A percentile compares a stretch with the other conserved stretches of the same genome.
Evolutionary conservation across 352 stramenopile species (phyloP).

Genomic region (Salisapilia sapeloensis): DNA sequence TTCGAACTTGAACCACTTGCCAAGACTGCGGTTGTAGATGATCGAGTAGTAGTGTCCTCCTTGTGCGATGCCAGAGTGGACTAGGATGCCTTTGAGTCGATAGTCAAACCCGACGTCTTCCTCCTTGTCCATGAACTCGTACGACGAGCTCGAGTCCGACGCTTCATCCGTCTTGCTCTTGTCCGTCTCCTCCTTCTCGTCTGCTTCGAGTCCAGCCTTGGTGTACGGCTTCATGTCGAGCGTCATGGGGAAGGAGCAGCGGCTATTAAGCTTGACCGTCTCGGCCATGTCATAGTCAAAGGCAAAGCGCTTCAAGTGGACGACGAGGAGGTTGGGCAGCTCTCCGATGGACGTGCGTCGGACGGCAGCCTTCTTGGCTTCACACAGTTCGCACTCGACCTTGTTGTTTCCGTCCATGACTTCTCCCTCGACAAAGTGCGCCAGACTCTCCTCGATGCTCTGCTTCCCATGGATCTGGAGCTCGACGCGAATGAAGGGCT

Average conservation of each 20-base stretch:
- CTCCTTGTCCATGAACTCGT: conserved; percentile 38
- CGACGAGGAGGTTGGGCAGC: conserved; percentile 93
- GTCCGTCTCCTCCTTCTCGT: conserved; percentile 1
- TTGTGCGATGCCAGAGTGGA: conserved; percentile 97
- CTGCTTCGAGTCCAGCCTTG: conserved; percentile 89
- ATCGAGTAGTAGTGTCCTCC: conserved; percentile 98
- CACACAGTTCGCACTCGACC: conserved; percentile 94
- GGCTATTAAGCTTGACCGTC: conserved; percentile 98
- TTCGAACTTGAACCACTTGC: conserved; percentile 98
- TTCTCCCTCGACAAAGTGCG: conserved; percentile 95
- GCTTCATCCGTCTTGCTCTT: not conserved
- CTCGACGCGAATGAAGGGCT: conserved; percentile 95
- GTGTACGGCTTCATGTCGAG: conserved; percentile 99
- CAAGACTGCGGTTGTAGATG: conserved; percentile 75
- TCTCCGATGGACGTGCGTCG: conserved; percentile 89
- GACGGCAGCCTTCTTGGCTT: conserved; percentile 94
- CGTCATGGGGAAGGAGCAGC: conserved; percentile 93
- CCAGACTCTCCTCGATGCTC: conserved; percentile 94
- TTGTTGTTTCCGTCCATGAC: conserved; percentile 99
- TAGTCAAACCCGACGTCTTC: conserved; percentile 92
- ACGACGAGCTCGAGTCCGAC: conserved; percentile 7
- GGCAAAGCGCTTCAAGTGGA: conserved; percentile 99
- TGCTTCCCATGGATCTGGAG: conserved; percentile 97
- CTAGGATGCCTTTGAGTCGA: conserved; percentile 92
- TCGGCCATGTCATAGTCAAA: conserved; percentile 99